Conservation (phyloP, 192 early-diverging fungal genomes). For the Chytriomyces hyalinus region DNA sequence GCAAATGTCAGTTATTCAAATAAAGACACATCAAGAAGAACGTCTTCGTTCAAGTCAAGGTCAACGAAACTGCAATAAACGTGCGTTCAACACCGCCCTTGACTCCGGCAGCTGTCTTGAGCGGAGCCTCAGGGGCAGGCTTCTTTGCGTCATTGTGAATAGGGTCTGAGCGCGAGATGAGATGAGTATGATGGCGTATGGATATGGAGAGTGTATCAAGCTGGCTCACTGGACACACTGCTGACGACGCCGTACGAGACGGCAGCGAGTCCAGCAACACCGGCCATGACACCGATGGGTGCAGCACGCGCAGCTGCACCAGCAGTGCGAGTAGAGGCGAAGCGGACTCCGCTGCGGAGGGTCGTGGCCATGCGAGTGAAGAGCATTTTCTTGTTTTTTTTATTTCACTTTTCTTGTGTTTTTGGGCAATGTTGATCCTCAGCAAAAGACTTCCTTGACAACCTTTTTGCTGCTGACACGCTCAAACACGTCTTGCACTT, state of each 20-base stretch:
- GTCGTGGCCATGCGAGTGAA: neutral
- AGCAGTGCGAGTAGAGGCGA: slow-evolving; percentile 13
- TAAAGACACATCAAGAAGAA: slow-evolving; percentile 6
- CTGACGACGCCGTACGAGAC: neutral
- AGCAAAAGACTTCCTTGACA: neutral
- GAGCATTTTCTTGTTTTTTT: neutral
- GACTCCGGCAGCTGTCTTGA: slow-evolving; percentile 53
- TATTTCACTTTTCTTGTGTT: neutral
- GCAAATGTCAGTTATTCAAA: neutral
- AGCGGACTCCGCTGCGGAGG: neutral
- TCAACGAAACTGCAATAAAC: slow-evolving; percentile 60
- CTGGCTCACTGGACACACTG: too few relatives aligned
- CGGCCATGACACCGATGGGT: neutral
- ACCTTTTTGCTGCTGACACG: neutral
- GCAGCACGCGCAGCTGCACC: neutral
- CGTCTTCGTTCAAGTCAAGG: neutral
- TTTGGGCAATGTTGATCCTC: neutral
- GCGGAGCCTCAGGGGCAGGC: slow-evolving; percentile 8
- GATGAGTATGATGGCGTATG: neutral
- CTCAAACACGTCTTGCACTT: neutral
- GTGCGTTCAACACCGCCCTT: slow-evolving; percentile 73
- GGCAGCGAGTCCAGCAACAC: neutral
- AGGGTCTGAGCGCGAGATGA: neutral
- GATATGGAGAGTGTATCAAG: too few relatives aligned
- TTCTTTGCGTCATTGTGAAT: slow-evolving; percentile 21